Percentiles rank a stretch among this genome's conserved stretches.
phyloP scores from a whole-genome alignment of 148 eudicot species.

The Polygonum maritimum region DNA sequence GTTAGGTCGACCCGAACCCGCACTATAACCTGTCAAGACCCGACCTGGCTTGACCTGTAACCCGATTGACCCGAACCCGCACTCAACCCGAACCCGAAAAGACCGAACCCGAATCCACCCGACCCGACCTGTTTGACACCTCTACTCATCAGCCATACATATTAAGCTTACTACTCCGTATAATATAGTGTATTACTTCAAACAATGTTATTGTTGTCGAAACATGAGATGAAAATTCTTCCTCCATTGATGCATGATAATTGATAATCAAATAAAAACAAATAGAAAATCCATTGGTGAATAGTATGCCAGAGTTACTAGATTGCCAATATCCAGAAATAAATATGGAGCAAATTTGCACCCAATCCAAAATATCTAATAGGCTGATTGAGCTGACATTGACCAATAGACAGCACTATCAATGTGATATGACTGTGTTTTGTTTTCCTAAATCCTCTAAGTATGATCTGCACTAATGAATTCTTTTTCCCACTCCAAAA shows the following conservation, averaged over 20 bases:
- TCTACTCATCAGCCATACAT: no score
- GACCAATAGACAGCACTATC: conserved; percentile 2
- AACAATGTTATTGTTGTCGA: no score
- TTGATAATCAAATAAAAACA: background rate
- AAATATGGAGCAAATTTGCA: background rate
- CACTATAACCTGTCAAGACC: no score
- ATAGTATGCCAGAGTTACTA: background rate
- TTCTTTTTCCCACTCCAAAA: background rate
- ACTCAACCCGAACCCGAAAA: no score
- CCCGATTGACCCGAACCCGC: no score
- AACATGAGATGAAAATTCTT: background rate
- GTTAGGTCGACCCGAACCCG: no score
- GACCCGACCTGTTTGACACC: no score
- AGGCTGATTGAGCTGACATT: background rate
- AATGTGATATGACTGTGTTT: conserved; percentile 1
- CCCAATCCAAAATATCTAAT: background rate
- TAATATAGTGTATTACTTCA: no score
- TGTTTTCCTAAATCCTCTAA: conserved; percentile 6
- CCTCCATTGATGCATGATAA: background rate
- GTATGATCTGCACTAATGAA: conserved; percentile 4
- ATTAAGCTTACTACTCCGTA: no score
- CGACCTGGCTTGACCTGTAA: no score
- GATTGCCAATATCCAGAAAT: background rate
- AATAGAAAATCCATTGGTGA: background rate
- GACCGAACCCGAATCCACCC: no score